Evolutionary conservation across 179 eudicot genomes (phyloP), one percentile per base, ranked within the genome.

Genomic region (Beta lomatogona): DNA sequence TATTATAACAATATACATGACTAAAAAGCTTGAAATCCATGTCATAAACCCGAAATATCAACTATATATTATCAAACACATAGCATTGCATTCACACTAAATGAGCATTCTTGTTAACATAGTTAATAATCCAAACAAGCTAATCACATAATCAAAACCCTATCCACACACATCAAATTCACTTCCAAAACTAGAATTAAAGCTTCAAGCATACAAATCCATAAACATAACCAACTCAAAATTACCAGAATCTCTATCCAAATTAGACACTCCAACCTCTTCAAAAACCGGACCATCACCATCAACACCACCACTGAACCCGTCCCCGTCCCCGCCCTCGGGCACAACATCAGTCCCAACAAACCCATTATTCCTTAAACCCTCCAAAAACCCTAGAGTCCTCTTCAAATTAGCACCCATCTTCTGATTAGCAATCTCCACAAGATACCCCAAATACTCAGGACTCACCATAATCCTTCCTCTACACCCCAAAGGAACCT

Each of bases 401-500:
- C 98, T 90, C 75, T 86, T 88, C 91, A 89, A 84, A 86, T 96
- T 96, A 60, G 88, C 91, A 76, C 77, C 89, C 99, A 96, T 96
- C 41, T 96, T 96, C 77, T 89, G 93, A 89, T 96, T 96, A 4
- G 98, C 99, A 77, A 93, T 76, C 77, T 80, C 91, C 60, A 94
- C 91, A 76, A 96, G 91, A 76, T 77, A 94, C 89, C 87, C 83
- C 73, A 92, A 82, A 80, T 94, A 96, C 81, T 93, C 98, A 1
- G 69, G 53, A 6, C 92, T 80, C 63, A 91, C 99, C 89, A 87
- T 76, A 71, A 94, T 45, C 55, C 75, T 71, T 3, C 82, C 82
- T 8, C 53, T 86, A 64, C 87, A 89, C 2, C 99, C 99, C 89
- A 96, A 88, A 0, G 98, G 99, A 76, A 92, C 99, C 86, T 96